phyloP scores from a whole-genome alignment of 495 filamentous ascomycete genomes.

The Lichenothelia convexa region DNA sequence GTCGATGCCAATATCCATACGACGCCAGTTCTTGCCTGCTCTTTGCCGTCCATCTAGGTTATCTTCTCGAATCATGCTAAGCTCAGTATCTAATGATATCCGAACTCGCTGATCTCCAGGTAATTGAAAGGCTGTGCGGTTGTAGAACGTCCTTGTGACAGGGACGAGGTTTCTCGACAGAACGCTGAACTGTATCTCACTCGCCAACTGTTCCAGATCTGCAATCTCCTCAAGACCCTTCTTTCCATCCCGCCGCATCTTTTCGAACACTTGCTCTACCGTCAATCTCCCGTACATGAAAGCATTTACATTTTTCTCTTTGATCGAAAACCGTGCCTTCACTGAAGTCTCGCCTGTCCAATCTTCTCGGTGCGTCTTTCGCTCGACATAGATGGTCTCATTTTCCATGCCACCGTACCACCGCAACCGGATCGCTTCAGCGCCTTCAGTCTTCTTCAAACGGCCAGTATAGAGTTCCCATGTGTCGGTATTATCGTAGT shows the following conservation, averaged over 20 bases:
- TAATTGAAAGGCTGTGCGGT: conserved; percentile 93
- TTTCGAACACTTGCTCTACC: conserved; percentile 74
- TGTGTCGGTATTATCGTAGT: conserved; percentile 84
- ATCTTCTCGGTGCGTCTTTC: conserved; percentile 96
- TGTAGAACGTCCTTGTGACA: conserved; percentile 86
- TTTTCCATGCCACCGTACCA: conserved; percentile 96
- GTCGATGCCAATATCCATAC: conserved; percentile 96
- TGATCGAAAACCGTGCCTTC: conserved; percentile 84
- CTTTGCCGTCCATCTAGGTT: conserved; percentile 67
- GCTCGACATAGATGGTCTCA: conserved; percentile 90
- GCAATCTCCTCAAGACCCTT: conserved; percentile 78
- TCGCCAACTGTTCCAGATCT: conserved; percentile 72
- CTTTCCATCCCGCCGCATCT: conserved; percentile 79
- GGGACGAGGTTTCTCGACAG: conserved; percentile 68
- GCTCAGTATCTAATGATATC: conserved; percentile 90
- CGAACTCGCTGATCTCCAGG: conserved; percentile 91
- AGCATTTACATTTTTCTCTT: conserved; percentile 93
- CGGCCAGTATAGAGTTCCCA: conserved; percentile 90
- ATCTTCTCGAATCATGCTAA: conserved; percentile 88
- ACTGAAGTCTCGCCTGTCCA: conserved; percentile 99
- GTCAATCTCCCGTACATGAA: conserved; percentile 68
- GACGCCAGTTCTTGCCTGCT: conserved; percentile 79
- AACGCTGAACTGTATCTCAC: conserved; percentile 83
- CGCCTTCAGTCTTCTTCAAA: conserved; percentile 92
- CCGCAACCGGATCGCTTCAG: conserved; percentile 85